Evolutionary conservation across 495 filamentous ascomycete genomes (phyloP).

Genomic region (Talaromyces ruber): DNA sequence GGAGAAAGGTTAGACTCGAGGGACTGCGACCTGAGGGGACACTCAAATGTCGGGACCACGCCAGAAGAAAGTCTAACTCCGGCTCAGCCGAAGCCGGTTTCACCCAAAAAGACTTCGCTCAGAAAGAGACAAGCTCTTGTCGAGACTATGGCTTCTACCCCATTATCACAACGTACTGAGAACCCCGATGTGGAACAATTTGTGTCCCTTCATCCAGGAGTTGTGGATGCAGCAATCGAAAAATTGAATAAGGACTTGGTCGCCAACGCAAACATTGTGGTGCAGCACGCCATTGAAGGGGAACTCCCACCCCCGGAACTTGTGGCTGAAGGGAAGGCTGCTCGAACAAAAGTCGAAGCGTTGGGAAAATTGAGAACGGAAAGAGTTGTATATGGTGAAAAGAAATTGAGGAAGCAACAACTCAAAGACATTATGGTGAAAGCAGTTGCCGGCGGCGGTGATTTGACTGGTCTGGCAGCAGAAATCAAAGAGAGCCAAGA

Average conservation of each 20-base stretch:
- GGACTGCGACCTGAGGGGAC: not conserved
- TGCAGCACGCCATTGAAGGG: slow-evolving; percentile 33
- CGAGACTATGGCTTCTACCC: not conserved
- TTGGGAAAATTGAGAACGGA: slow-evolving; percentile 24
- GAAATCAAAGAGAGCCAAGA: slow-evolving; percentile 28
- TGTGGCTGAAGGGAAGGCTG: slow-evolving; percentile 26
- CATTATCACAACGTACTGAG: slow-evolving; percentile 5
- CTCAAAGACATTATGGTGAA: slow-evolving; percentile 27
- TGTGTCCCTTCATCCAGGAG: slow-evolving; percentile 14
- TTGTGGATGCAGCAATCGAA: slow-evolving; percentile 15
- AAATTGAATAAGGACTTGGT: slow-evolving; percentile 19
- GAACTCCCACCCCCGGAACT: slow-evolving; percentile 23
- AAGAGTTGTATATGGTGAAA: slow-evolving; percentile 15
- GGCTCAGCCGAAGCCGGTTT: not conserved
- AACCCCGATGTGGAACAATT: slow-evolving; percentile 22
- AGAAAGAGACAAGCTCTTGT: not conserved
- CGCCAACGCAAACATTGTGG: slow-evolving; percentile 31
- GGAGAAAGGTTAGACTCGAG: not conserved
- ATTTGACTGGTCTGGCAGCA: slow-evolving; percentile 22
- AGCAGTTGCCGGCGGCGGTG: slow-evolving; percentile 25
- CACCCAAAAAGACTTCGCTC: not conserved
- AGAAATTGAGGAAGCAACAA: slow-evolving; percentile 18
- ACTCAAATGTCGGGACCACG: not conserved
- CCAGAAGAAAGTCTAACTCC: not conserved
- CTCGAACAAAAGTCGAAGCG: slow-evolving; percentile 24